Evolutionary conservation across 2,329 filamentous ascomycete genomes (phyloP), one percentile per base, ranked within the genome.

Genomic region (Claviceps cyperi): DNA sequence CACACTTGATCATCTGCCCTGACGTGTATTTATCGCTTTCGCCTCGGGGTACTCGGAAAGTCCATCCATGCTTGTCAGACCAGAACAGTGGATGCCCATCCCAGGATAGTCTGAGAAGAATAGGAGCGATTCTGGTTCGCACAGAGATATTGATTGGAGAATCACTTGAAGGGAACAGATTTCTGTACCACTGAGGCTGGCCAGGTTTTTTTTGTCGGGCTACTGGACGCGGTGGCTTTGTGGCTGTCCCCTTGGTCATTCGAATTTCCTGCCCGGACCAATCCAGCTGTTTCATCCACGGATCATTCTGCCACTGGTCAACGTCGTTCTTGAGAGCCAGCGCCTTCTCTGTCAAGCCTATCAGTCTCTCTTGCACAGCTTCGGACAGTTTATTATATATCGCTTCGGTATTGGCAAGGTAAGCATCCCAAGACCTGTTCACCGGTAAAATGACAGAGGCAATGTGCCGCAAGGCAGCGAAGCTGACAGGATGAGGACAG

Each of bases 401-500:
- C 1, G 79, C 80, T 62, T 98, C 92, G 0, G 92, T 84, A 52
- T 85, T 91, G 11, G 76, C 70, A 43, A 97, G 74, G 61, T 98
- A 98, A 1, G 79, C 71, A 53, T 91, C 78, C 94, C 94, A 98
- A 0, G 84, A 82, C 58, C 84, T 78, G 63, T 97, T 81, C 43
- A 97, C 85, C 0, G 92, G 92, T 7, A 98, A 71, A 46, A 97
- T 95, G 55, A 95, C 89, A 0, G 90, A 84, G 0, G 90, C 89
- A n/a, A 98, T 75, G 63, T 97, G 92, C 15, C 92, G 79, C 17
- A 98, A 73, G 2, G 92, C 92, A 2, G 88, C 91, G 60, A 98
- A 98, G 67, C 90, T 97, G 60, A 98, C 92, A 0, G 92, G 92
- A 66, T 98, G 94, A 0, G 92, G 92, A 61, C 92, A 98, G 24